Evolutionary conservation across 805 yeast species (phyloP), one percentile per base, ranked within the genome.

Genomic region (Saitoella complicata): DNA sequence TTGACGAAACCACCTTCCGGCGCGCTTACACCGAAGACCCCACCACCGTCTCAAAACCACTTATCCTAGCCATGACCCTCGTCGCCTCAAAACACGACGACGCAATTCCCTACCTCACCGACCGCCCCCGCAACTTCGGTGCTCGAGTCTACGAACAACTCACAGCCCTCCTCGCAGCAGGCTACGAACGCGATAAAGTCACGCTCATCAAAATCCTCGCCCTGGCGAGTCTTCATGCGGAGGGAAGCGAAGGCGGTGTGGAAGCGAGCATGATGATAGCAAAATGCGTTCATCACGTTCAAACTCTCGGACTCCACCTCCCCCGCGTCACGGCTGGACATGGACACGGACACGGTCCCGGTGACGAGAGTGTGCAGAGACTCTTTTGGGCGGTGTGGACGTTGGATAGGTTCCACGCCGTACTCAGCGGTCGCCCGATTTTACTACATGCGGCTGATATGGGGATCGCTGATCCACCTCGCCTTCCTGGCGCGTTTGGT

Each of bases 41-140:
- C 1, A 65, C 67, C 6, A 50, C 67, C 12, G 21, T 21, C 21
- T 21, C 21, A 21, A 21, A 21, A 21, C 21, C 21, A 21, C 56
- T 69, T 32, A 47, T 64, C 12, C 69, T 68, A 45, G 68, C 72
- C 1, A 63, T 70, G 35, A 56, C 69, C n/a, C 52, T 69, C 13
- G 60, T 58, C 8, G 66, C 70, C 0, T 63, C 70, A 7, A 54
- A 70, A 12, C 69, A 69, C 45, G 62, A 63, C 1, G 52, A 56
- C 9, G 66, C 69, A 6, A 50, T 49, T 9, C 49, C 48, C 33
- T 55, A 53, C 34, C 46, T 65, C 5, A 56, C 54, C 7, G 47
- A 49, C 12, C 62, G 60, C 40, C 54, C 62, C 31, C 53, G 59
- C 29, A 55, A 55, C 42, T 61, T 61, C 48, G 60, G 65, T 32